Base-by-base conservation (phyloP, 192 early-diverging fungal genomes). In the Coemansia asiatica region DNA sequence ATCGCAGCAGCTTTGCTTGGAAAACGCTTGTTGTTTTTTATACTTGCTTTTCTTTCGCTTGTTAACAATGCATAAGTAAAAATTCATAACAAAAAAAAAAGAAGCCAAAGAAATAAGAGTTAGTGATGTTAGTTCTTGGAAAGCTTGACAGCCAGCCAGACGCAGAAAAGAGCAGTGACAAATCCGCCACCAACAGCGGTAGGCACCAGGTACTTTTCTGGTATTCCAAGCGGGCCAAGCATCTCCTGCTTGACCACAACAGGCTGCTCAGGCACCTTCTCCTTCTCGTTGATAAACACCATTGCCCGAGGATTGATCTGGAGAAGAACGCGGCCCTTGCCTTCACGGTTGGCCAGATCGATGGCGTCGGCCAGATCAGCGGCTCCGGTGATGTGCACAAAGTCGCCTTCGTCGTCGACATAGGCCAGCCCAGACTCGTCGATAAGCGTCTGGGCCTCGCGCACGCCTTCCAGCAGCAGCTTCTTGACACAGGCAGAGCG, bases 351-450 rank as follows among this genome's bases (percentile, higher is more conserved):
- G 18, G 95, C 92, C 74, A 95, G 84, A 4, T 86, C 66, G 0
- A 97, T 91, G 12, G 96, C 92, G 49, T 96, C 93, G 16, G 85
- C 71, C 61, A 98, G 72, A 66, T 97, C 95, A 3, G 83, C 83
- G 58, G 91, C 89, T 28, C 83, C 83, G 27, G 87, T 86, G 66
- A 98, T 85, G 63, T 88, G 82, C 31, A 98, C 91, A 59, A 85
- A 75, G 72, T 98, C 96, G 36, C 88, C 85, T 54, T 98, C 96
- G 60, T 98, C 96, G 68, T 98, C 96, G 61, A 92, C 72, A 67
- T 95, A 98, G 1, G 88, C 89, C 31, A 94, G 68, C 73, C 83
- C 80, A 49, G 66, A 76, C 80, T 74, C 81, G 68, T 69, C 79
- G 63, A 67, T 70, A 63, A 70, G 75, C 31, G 48, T 60, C 63